Conservation (phyloP, 1,139 yeast genomes). For the Yamadazyma atlantica region DNA sequence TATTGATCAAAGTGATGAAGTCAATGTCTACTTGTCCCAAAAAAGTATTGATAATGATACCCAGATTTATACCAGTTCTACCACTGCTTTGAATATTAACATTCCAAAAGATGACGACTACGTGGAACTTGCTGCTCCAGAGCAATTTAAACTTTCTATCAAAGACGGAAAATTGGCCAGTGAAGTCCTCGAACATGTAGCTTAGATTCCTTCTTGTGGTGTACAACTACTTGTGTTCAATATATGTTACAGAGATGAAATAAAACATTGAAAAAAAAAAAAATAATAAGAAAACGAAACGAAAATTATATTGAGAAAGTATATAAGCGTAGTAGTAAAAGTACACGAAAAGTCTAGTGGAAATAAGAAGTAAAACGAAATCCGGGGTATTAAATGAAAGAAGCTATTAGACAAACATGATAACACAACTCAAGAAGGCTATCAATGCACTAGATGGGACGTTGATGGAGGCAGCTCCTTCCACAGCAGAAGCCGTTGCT, state of each 20-base stretch:
- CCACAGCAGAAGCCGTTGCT: neutral
- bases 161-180: slow-evolving; percentile 40
- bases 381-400: slow-evolving; percentile 1
- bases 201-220: slow-evolving; percentile 20
- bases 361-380: neutral
- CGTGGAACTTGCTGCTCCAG: slow-evolving; percentile 80
- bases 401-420: slow-evolving; percentile 1
- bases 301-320: neutral
- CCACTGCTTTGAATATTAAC: slow-evolving; percentile 82
- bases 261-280: neutral
- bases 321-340: neutral
- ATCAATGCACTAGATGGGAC: slow-evolving; percentile 1
- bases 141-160: slow-evolving; percentile 71
- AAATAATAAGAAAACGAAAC: neutral
- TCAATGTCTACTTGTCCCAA: slow-evolving; percentile 73
- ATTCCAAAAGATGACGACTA: slow-evolving; percentile 66
- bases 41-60: slow-evolving; percentile 65
- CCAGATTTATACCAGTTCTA: slow-evolving; percentile 72
- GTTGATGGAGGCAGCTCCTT: slow-evolving; percentile 1
- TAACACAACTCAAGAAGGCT: neutral
- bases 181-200: slow-evolving; percentile 50
- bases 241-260: no score
- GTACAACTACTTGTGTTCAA: neutral
- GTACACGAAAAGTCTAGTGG: neutral
- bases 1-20: slow-evolving; percentile 87